Evolutionary conservation across 2,329 filamentous ascomycete species (phyloP), one percentile per base, ranked within the genome.

Genomic region (Colletotrichum sojae): DNA sequence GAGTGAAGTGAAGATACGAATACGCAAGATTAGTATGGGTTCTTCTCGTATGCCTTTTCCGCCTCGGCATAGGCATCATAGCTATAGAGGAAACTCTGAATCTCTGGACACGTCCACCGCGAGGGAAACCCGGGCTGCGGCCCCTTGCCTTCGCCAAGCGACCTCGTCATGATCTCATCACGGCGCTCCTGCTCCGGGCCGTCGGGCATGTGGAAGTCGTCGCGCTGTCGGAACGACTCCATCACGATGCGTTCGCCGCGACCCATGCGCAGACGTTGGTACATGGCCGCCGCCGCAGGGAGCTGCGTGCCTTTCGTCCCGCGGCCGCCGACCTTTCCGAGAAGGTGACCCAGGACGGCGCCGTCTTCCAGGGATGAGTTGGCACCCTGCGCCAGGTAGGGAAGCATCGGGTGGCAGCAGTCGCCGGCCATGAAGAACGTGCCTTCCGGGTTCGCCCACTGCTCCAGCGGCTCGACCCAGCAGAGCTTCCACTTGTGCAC

Each of bases 401-500:
- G 84, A 5, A 86, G 78, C 75, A 84, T 85, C 0, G 83, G 82
- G 72, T 86, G 83, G 64, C 79, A 82, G 13, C 79, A 75, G 63
- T 85, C 84, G 3, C 83, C 84, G 3, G 84, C 74, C 36, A 85
- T 74, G 20, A 77, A 77, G 13, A 78, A 81, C 39, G 78, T 81
- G n/a, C 81, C 81, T 1, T 72, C 73, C 0, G 78, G 75, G 70
- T 83, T 79, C 0, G 79, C 77, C 84, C 83, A 86, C 8, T 75
- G 73, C 1, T 76, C 72, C 45, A 86, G 75, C 27, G 79, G 75
- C 6, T 76, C 75, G 15, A 83, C 78, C 65, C 84, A 83, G 66
- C 79, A 82, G 5, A 86, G 80, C 5, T 80, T 79, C 84, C 84
- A 86, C 71, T 86, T 85, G 69, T 81, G 77, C 43, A 83, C 83